Base-by-base conservation (phyloP, 768 basidiomycete genomes). In the Exidia glandulosa region DNA sequence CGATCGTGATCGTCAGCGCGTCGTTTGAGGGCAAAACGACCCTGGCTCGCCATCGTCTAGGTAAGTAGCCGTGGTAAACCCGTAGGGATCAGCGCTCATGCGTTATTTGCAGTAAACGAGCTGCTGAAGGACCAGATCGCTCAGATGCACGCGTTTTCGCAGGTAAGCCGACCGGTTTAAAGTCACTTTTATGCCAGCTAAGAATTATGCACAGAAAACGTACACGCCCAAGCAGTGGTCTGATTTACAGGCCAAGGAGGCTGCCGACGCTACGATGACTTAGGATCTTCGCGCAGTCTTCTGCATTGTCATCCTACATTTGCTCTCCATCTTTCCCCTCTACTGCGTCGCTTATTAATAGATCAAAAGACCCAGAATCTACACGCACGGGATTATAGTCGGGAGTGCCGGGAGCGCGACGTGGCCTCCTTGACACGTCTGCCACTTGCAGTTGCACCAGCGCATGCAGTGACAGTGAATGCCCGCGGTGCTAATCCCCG, bases 101-200 rank as follows among this genome's bases (percentile, higher is more conserved):
- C 7, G n/a, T n/a, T n/a, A n/a, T 41, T 27, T 57, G 3, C 62
- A 92, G 90, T 93, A 60, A 91, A 92, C 66, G 85, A 89, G 27
- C 67, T 85, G 9, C 69, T 93, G 66, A 91, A 88, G 73, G 74
- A 73, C 2, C 77, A 90, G 65, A 90, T 93, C 60, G 76, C 86
- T 0, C 81, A 86, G 60, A 85, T 93, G 80, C 90, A 93, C 65
- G 90, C 90, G 3, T 93, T 93, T 71, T 90, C 90, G 14, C 90
- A 93, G 83, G 90, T 90, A 64, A 57, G 73, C 3, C 29, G 4
- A 34, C 19, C 19, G 29, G 10, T 12, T 56, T 32, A 14, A 27
- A 55, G 57, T 32, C 33, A 34, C 23, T 29, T 34, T 27, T 45
- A 25, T 59, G 31, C 59, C 31, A 2, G 14, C 56, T 32, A 54